Evolutionary conservation across 345 rosid genomes (phyloP), one percentile per base, ranked within the genome.

Genomic region (Pistacia integerrima): DNA sequence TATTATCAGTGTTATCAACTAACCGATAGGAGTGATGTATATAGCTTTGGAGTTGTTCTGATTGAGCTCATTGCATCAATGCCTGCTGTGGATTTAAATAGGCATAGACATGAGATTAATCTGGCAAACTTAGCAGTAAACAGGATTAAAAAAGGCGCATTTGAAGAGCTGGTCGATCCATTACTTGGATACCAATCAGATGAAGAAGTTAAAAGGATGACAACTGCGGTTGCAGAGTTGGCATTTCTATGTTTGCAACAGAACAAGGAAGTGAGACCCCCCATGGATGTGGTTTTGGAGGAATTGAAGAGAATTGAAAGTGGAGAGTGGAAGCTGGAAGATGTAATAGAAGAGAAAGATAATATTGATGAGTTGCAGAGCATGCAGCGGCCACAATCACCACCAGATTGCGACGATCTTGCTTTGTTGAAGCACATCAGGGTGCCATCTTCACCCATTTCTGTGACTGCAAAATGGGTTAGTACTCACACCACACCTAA

Each of bases 1-100:
- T 91, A 91, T 74, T 82, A 90, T 58, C 87, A 74, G 11, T 86
- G 85, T 74, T 91, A 90, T 83, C 91, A 87, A 74, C 83, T 91
- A n/a, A 91, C 89, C 0, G 86, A 79, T 54, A 89, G 85, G 82
- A 91, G 96, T 49, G 96, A 91, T 46, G 93, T 91, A 0, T 91
- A 88, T 52, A 91, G 96, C 82, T 91, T 91, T 36, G 93, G 91
- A 14, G 96, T 91, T n/a, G 93, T 91, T 11, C 85, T 91, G 30
- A 71, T 80, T 11, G 93, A 91, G 84, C 90, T 91, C 22, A 67
- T 88, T 59, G 85, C 92, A 0, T 91, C 92, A 2, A 82, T 83
- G 90, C 96, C 92, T 6, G 93, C 92, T 22, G 89, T 91, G n/a
- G 96, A 91, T 62, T 87, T 85, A 55, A 80, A 9, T 36, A 87